These are phyloP conservation scores for Podospora tetraspora DNA, from an alignment of 495 filamentous ascomycete species.

Conservation along the genomic window DNA sequence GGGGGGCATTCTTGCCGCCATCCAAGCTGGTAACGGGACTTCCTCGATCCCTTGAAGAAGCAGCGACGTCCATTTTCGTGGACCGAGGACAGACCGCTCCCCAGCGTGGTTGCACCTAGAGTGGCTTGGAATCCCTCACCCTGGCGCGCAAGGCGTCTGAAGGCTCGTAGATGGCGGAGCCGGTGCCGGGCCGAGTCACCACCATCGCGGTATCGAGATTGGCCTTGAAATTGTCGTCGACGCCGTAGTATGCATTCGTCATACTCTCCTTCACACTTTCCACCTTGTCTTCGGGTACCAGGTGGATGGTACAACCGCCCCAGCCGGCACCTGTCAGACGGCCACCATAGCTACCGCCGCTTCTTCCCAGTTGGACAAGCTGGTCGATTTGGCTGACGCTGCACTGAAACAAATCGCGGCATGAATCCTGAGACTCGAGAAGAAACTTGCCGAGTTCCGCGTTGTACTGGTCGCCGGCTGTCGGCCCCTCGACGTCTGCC, in stretches of 20 bases:
- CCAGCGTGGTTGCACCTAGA: neutral
- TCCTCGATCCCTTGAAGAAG: neutral
- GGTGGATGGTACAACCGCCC: conserved; percentile 93
- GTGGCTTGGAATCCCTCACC: neutral
- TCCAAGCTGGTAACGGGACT: neutral
- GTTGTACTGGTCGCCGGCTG: conserved; percentile 47
- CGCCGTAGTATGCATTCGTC: neutral
- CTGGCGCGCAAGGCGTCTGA: neutral
- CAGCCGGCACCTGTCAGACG: conserved; percentile 91
- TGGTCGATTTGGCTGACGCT: conserved; percentile 85
- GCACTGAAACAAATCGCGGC: conserved; percentile 80
- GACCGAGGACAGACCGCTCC: too few relatives aligned
- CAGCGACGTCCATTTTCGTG: too few relatives aligned
- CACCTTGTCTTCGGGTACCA: conserved; percentile 80
- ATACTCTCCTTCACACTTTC: neutral
- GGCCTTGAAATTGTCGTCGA: neutral
- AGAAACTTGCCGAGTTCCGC: conserved; percentile 71
- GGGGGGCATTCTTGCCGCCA: neutral
- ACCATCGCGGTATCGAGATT: neutral
- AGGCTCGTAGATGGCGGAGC: neutral
- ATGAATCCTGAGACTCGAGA: conserved; percentile 84
- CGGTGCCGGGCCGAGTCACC: neutral
- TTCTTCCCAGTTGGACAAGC: conserved; percentile 71
- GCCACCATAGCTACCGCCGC: conserved; percentile 75
- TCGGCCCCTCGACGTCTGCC: conserved; percentile 17